phyloP scores from a whole-genome alignment of 306 rosid species.

The Citrullus mucosospermus region DNA sequence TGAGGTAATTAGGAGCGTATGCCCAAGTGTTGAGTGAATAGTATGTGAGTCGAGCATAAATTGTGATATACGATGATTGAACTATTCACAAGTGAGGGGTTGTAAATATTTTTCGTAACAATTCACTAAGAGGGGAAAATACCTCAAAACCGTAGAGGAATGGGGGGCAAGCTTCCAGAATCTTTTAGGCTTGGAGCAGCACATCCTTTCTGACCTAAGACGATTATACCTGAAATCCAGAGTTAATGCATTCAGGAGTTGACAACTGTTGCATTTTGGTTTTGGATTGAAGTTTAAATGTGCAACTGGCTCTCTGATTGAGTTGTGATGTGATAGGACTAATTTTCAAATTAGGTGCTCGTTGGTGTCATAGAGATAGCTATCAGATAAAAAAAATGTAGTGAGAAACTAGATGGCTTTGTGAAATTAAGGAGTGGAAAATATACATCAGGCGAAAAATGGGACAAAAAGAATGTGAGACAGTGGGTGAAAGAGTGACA shows the following conservation, averaged over 20 bases:
- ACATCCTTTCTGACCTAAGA: neutral
- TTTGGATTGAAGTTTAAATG: neutral
- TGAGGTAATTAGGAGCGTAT: neutral
- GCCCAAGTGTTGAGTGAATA: neutral
- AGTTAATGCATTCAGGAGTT: neutral
- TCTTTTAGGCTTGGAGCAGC: neutral
- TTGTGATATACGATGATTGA: neutral
- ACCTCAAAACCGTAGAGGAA: neutral
- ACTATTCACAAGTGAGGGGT: too few relatives aligned
- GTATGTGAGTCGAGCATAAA: neutral
- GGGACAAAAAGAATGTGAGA: neutral
- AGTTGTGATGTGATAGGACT: neutral
- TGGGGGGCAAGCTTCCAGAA: neutral
- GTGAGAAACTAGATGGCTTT: neutral
- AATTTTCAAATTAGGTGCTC: neutral
- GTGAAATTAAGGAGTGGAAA: neutral
- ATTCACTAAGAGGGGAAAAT: neutral
- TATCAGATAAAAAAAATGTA: neutral
- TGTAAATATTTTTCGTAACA: too few relatives aligned
- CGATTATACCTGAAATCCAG: neutral
- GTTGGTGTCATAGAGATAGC: neutral
- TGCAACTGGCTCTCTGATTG: neutral
- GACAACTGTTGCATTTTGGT: neutral
- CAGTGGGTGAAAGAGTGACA: neutral
- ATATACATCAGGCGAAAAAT: neutral